phyloP scores from a whole-genome alignment of 768 basidiomycete genomes.

The Floccularia luteovirens region DNA sequence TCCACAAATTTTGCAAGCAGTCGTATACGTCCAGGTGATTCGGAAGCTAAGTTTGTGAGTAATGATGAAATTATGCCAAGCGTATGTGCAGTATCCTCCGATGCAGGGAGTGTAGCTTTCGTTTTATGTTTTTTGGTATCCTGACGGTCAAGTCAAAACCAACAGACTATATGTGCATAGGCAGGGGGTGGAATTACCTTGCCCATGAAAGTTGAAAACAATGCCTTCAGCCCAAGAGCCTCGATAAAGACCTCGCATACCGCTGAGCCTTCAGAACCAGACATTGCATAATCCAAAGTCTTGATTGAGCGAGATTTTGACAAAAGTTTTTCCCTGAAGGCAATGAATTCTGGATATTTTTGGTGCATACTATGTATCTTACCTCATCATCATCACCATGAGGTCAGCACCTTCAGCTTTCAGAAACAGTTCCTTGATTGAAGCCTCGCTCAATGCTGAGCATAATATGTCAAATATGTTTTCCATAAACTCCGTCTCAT shows the following conservation, averaged over 20 bases:
- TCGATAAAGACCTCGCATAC: slow-evolving; percentile 86
- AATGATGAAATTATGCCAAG: slow-evolving; percentile 86
- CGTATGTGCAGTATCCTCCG: slow-evolving; percentile 83
- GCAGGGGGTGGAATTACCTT: too few species aligned
- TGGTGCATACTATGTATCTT: slow-evolving; percentile 11
- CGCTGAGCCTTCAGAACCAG: slow-evolving; percentile 59
- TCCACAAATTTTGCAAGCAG: slow-evolving; percentile 94
- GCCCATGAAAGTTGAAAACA: slow-evolving; percentile 92
- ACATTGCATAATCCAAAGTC: slow-evolving; percentile 84
- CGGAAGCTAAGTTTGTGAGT: slow-evolving; percentile 80
- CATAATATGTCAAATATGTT: slow-evolving; percentile 90
- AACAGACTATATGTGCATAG: too few species aligned
- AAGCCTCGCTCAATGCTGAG: slow-evolving; percentile 71
- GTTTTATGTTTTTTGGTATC: slow-evolving; percentile 59
- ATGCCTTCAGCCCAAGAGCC: slow-evolving; percentile 76
- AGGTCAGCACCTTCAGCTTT: slow-evolving; percentile 90
- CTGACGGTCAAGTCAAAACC: slow-evolving; percentile 17
- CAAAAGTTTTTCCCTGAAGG: slow-evolving; percentile 69
- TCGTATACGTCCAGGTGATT: slow-evolving; percentile 72
- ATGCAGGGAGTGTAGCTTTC: slow-evolving; percentile 36
- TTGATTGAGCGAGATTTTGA: slow-evolving; percentile 84
- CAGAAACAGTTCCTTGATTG: slow-evolving; percentile 78
- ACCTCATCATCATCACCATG: slow-evolving; percentile 99
- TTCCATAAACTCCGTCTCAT: slow-evolving; percentile 98
- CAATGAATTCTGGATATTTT: slow-evolving; percentile 1